A percentile compares a stretch with the other conserved stretches of the same genome.
These are phyloP conservation scores for Coccomyxa sp. DNA, from an alignment of 139 green algal genomes.

Conservation along the genomic window DNA sequence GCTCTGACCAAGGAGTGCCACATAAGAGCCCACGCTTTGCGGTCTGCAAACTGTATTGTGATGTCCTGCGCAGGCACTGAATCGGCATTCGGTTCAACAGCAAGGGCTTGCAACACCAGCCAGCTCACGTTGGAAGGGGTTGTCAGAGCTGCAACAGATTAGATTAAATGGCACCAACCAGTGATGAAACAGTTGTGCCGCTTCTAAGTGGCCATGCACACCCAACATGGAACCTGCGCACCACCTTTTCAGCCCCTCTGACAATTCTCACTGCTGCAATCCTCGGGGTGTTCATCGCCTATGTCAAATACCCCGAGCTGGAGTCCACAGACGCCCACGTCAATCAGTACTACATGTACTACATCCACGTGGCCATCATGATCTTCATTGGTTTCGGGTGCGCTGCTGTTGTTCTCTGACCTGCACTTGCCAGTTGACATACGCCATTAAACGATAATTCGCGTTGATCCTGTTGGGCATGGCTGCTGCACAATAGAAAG, in stretches of 20 bases:
- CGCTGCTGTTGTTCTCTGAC: no score
- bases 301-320: constrained; percentile 9
- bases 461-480: background rate
- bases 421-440: background rate
- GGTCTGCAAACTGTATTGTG: no score
- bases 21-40: no score
- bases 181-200: no score
- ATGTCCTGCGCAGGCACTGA: no score
- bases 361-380: constrained; percentile 35
- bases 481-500: background rate
- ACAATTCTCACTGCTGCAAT: background rate
- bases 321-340: constrained; percentile 19
- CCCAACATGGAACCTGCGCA: background rate
- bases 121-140: no score
- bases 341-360: constrained; percentile 32
- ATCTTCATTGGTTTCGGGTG: constrained; percentile 38
- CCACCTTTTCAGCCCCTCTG: constrained; percentile 4
- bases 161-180: no score
- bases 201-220: no score
- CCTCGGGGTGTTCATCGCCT: constrained; percentile 11
- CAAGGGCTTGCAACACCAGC: no score
- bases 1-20: no score
- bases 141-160: no score
- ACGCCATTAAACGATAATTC: background rate
- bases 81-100: no score